A percentile compares a stretch with the other conserved stretches of the same genome.
phyloP scores from a whole-genome alignment of 1,284 basidiomycete genomes.

The Cystobasidium slooffiae region DNA sequence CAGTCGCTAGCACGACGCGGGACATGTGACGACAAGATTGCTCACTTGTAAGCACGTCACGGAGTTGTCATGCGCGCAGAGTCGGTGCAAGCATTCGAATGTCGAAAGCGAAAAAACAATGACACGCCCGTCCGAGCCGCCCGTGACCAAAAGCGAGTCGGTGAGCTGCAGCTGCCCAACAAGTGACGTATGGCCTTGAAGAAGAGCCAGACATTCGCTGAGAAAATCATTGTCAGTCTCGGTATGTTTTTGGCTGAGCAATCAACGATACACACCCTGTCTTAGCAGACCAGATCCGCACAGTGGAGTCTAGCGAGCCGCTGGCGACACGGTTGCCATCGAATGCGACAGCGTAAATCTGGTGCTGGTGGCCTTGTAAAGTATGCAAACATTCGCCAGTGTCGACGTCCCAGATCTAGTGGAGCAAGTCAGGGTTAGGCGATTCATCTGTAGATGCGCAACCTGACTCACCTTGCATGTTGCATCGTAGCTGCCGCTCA shows the following conservation, averaged over 20 bases:
- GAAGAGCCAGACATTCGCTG: constrained; percentile 78
- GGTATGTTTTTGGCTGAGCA: no score
- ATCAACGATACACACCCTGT: constrained; percentile 66
- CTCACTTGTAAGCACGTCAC: constrained; percentile 75
- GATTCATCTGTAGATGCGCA: no score
- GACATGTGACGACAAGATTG: background rate
- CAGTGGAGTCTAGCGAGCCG: constrained; percentile 87
- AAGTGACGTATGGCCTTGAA: constrained; percentile 91
- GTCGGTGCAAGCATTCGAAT: constrained; percentile 60
- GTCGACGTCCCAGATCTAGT: constrained; percentile 79
- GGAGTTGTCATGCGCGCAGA: constrained; percentile 81
- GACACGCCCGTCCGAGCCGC: constrained; percentile 90
- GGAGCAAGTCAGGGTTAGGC: constrained; percentile 7
- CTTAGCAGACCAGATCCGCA: constrained; percentile 81
- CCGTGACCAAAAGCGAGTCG: constrained; percentile 74
- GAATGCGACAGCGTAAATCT: constrained; percentile 92
- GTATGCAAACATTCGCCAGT: constrained; percentile 69
- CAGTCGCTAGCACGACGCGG: background rate
- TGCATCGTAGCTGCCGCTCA: constrained; percentile 87
- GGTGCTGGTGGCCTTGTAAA: constrained; percentile 84
- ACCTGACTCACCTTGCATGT: constrained; percentile 70
- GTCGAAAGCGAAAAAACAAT: constrained; percentile 80
- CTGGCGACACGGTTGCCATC: constrained; percentile 84
- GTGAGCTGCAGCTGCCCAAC: constrained; percentile 91
- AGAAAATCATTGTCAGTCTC: background rate